Percentiles rank a stretch among this genome's conserved stretches.
Conservation (phyloP, 331 rosid species). For the Acacia pycnantha region DNA sequence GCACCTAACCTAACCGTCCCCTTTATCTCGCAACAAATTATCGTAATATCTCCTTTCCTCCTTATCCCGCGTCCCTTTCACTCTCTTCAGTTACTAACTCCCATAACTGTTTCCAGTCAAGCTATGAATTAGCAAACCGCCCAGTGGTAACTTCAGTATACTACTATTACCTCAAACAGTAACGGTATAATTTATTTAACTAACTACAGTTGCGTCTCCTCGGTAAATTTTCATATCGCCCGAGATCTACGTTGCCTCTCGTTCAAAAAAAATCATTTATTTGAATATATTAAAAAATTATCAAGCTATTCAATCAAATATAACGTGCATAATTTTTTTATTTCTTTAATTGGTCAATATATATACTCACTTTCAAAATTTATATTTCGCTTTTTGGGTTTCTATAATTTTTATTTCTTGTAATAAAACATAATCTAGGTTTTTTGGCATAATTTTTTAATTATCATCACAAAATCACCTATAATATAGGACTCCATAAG, state of each 20-base stretch:
- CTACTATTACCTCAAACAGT: no score
- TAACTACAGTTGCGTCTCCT: background rate
- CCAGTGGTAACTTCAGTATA: background rate
- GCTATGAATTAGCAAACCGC: slow-evolving; percentile 10
- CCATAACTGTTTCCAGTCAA: slow-evolving; percentile 25
- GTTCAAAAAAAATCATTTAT: background rate
- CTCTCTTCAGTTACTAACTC: background rate
- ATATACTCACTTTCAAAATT: no score
- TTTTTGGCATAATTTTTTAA: background rate
- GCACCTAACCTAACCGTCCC: background rate
- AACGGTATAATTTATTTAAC: background rate
- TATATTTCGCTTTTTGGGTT: no score
- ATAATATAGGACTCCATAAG: no score
- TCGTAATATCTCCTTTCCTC: background rate
- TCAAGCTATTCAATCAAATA: background rate
- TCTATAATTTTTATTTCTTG: background rate
- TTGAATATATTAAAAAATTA: no score
- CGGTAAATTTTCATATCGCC: background rate
- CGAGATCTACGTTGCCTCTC: slow-evolving; percentile 24
- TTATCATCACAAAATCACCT: background rate
- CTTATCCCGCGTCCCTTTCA: background rate
- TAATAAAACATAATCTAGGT: background rate
- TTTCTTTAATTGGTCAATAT: no score
- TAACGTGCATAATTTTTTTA: no score
- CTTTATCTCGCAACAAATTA: background rate